Base-by-base conservation (phyloP, 805 yeast genomes). In the Candida odintsovae region DNA sequence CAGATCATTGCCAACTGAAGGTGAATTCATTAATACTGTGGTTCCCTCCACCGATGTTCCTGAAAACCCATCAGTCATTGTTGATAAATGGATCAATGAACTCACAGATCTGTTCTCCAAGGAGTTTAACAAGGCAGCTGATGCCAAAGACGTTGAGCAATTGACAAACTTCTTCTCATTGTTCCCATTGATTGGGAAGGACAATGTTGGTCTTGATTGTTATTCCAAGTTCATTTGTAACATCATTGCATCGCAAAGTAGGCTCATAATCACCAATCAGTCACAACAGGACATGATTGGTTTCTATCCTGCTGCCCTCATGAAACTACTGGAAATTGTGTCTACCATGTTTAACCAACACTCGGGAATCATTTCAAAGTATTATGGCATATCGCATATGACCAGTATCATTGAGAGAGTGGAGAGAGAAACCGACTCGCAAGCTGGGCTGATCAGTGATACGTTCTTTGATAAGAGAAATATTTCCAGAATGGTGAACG, bases 381-480 rank as follows among this genome's bases (percentile, higher is more conserved):
- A 82, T 59, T 94, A 94, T 59, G 95, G 92, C 18, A 50, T 53
- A 4, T 51, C 67, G 10, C 81, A 82, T 15, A 81, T 90, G 72
- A 67, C 75, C 3, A 73, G 74, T 29, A 90, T 92, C 10, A 73
- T 90, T 54, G 78, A 76, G 18, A 77, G 78, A 42, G 83, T 94
- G 28, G 96, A 92, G 65, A 71, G 77, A 42, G 99, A 94, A 60
- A 83, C 94, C 26, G 99, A 94, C 60, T 73, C 90, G n/a, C 99
- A 94, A 60, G 83, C 92, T 22, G 95, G 95, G 1, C 70, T 94
- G 39, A 86, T 94, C 4, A 72, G 86, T 45, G 98, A 92, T 63
- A 86, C 94, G 0, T 88, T 87, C 58, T 77, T 82, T 68, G 97
- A 90, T 55, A 75, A 78, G 25, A 75, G 87, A 51, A 71, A 82